phyloP scores from a whole-genome alignment of 768 basidiomycete species.

The Leucosporidium scottii region DNA sequence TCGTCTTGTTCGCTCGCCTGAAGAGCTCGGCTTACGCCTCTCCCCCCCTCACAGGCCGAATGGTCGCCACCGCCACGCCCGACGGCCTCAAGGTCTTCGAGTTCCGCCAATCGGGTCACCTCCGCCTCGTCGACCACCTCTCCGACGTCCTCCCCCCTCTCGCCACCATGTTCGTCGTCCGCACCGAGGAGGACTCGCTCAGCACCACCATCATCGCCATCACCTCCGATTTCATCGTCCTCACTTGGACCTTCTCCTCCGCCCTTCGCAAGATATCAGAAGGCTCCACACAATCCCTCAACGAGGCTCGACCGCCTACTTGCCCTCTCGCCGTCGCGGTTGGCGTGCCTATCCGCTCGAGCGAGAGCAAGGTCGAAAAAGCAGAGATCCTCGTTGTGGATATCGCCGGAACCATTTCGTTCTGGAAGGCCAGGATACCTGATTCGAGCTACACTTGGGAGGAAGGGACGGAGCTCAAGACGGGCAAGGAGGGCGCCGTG shows the following conservation, averaged over 20 bases:
- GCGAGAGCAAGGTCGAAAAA: background rate
- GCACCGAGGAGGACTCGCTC: background rate
- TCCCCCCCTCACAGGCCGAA: background rate
- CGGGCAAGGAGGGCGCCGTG: constrained; percentile 57
- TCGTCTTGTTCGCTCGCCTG: background rate
- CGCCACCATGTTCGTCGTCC: constrained; percentile 10
- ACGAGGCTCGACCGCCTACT: background rate
- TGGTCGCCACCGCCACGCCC: background rate
- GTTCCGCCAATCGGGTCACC: background rate
- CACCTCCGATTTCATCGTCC: background rate
- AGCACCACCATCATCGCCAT: constrained; percentile 7
- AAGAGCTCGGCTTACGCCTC: no score
- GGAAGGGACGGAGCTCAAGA: constrained; percentile 48
- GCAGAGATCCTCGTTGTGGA: constrained; percentile 3
- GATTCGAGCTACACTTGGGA: background rate
- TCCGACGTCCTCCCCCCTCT: background rate
- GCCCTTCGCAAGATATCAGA: background rate
- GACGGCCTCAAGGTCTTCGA: constrained; percentile 5
- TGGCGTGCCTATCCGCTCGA: background rate
- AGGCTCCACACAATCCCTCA: background rate
- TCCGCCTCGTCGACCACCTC: constrained; percentile 2
- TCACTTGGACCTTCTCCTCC: constrained; percentile 7
- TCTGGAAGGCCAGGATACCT: background rate
- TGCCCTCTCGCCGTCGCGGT: background rate
- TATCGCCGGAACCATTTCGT: constrained; percentile 4